Percentiles rank a stretch among this genome's conserved stretches.
Evolutionary conservation across 768 basidiomycete genomes (phyloP).

Genomic region (Tulasnella sp.): DNA sequence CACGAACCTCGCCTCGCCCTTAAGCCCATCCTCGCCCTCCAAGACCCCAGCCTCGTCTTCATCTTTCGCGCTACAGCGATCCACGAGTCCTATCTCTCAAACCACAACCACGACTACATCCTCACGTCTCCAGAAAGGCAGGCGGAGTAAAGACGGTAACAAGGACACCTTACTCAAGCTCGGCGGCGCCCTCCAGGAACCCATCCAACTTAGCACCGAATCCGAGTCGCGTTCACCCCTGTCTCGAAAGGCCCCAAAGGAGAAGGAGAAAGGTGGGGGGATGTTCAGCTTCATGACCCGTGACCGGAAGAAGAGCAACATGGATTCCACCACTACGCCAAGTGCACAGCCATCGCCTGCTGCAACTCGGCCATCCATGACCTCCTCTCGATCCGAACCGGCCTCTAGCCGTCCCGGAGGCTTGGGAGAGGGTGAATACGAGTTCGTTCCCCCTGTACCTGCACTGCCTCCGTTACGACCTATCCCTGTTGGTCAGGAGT

Average conservation of each 20-base stretch:
- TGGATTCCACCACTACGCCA: not conserved
- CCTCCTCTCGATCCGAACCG: not conserved
- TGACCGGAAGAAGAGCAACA: not conserved
- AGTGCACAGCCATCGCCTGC: not conserved
- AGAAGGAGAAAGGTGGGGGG: not conserved
- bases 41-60: not conserved
- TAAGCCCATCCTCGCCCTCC: not conserved
- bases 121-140: too few species aligned
- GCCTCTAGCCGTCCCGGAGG: not conserved
- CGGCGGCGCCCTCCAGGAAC: not conserved
- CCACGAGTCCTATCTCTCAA: not conserved
- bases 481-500: not conserved
- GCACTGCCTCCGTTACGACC: slow-evolving; percentile 1
- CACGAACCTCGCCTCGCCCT: too few species aligned
- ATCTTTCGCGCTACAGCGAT: not conserved
- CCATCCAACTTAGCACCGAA: slow-evolving; percentile 5
- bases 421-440: not conserved
- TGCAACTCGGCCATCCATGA: too few species aligned
- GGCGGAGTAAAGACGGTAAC: too few species aligned
- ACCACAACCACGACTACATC: not conserved
- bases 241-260: not conserved
- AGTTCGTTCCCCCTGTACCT: not conserved
- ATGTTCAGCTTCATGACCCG: slow-evolving; percentile 11
- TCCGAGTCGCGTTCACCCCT: slow-evolving; percentile 1
- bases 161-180: not conserved